Base-by-base conservation (phyloP, 345 rosid genomes). In the Atalantia buxifolia region DNA sequence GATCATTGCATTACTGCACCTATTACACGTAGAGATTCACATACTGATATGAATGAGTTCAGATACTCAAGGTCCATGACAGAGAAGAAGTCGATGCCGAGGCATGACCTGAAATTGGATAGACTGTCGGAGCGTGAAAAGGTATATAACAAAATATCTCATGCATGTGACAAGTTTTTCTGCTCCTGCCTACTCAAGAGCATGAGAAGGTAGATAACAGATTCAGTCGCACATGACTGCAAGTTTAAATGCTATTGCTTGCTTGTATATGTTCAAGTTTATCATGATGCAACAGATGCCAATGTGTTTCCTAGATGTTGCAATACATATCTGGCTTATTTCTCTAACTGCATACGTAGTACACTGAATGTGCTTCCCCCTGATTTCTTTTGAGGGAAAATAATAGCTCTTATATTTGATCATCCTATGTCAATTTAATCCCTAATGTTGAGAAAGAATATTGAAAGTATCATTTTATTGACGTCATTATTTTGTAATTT, bases 71-170 rank as follows among this genome's bases (percentile, higher is more conserved):
- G 91, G 84, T 94, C 99, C 55, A 72, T 92, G 90, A 89, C 89
- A 8, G 98, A 91, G 81, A 92, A 83, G 85, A 89, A 74, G 73
- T 77, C 80, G 24, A 72, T 83, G 36, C 76, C 80, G 1, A 82
- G 81, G 85, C 94, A 87, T 81, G 90, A 88, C 80, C 85, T 85
- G 63, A 90, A 85, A 71, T 79, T 96, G 75, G 92, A 94, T 80
- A 85, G 93, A 84, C 82, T 96, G 73, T 87, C 98, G 7, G 97
- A 96, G 77, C 83, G 81, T 30, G 95, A 96, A 84, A 92, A 92
- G 98, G 99, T 95, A 78, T n/a, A 60, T 76, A 50, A 25, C 66
- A 48, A 63, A 45, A 71, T n/a, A 55, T 77, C 72, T 63, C 35
- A 21, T 81, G 50, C 72, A 57, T 77, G 27, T 71, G 77, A 27